Conservation (phyloP, 768 basidiomycete genomes). For the Rhodotorula diobovata region DNA sequence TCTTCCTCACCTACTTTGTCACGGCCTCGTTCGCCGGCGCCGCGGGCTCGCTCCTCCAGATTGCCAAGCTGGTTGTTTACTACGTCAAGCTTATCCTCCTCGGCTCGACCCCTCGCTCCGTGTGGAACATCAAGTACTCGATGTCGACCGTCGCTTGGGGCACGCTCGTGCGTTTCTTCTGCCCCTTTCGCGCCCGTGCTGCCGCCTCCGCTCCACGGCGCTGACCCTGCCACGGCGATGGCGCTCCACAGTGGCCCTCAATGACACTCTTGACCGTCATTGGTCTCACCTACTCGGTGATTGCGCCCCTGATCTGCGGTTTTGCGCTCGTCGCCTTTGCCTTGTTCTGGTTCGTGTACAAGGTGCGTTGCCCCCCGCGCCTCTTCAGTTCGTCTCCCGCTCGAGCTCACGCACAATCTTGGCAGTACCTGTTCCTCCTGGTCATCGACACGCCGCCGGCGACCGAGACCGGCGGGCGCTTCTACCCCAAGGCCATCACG, state of each 20-base stretch:
- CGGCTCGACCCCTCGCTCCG: constrained; percentile 79
- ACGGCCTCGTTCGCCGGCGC: constrained; percentile 58
- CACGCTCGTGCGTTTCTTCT: constrained; percentile 48
- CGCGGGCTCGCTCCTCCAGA: constrained; percentile 73
- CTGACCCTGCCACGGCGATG: no score
- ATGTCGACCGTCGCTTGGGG: constrained; percentile 69
- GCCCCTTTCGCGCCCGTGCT: no score
- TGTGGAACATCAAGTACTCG: constrained; percentile 76
- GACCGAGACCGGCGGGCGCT: constrained; percentile 64
- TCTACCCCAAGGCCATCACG: constrained; percentile 90
- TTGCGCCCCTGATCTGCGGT: constrained; percentile 90
- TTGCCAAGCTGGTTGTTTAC: constrained; percentile 71
- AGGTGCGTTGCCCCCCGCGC: constrained; percentile 45
- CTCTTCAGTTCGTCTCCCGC: no score
- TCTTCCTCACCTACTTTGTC: constrained; percentile 79
- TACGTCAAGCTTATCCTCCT: constrained; percentile 84
- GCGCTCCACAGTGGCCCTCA: constrained; percentile 51
- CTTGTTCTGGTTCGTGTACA: constrained; percentile 75
- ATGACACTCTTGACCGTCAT: constrained; percentile 79
- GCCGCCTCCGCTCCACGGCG: no score
- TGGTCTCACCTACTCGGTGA: constrained; percentile 69
- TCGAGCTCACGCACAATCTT: no score
- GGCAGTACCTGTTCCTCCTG: constrained; percentile 68
- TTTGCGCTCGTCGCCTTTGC: constrained; percentile 77
- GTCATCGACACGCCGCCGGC: constrained; percentile 40